These are phyloP conservation scores for Erodium trifolium DNA, from an alignment of 441 rosid genomes.

Conservation along the genomic window DNA sequence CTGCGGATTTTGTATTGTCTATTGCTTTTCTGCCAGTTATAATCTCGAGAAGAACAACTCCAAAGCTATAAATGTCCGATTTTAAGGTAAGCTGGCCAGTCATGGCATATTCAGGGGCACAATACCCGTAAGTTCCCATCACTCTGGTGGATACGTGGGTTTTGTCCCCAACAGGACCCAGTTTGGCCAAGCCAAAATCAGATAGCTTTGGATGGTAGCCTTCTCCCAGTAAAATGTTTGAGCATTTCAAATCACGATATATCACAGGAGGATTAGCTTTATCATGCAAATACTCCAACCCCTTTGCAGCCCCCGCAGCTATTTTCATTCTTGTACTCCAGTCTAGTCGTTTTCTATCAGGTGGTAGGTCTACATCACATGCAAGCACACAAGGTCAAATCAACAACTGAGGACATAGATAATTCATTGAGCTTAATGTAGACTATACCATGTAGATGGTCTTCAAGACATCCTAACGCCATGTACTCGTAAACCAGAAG, in stretches of 20 bases:
- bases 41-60: conserved; percentile 90
- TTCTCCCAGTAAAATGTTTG: conserved; percentile 75
- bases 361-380: conserved; percentile 48
- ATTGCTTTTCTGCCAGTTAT: conserved; percentile 91
- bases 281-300: conserved; percentile 79
- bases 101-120: conserved; percentile 92
- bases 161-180: conserved; percentile 72
- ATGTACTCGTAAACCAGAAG: conserved; percentile 59
- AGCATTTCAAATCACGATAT: conserved; percentile 85
- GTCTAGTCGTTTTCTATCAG: conserved; percentile 60
- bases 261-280: conserved; percentile 86
- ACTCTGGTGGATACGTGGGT: too few relatives aligned
- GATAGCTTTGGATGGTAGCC: conserved; percentile 80
- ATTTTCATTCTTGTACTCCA: conserved; percentile 92
- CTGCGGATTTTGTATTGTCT: conserved; percentile 55
- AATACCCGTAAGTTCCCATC: too few relatives aligned
- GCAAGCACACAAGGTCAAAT: conserved; percentile 2
- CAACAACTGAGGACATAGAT: not conserved
- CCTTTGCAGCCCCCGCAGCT: conserved; percentile 96
- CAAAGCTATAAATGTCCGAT: conserved; percentile 91
- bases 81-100: conserved; percentile 91
- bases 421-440: not conserved
- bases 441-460: conserved; percentile 37
- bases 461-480: too few relatives aligned
- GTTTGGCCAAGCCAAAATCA: conserved; percentile 89